phyloP scores from a whole-genome alignment of 2,329 filamentous ascomycete species.

The Ploettnerulaceae sp. region DNA sequence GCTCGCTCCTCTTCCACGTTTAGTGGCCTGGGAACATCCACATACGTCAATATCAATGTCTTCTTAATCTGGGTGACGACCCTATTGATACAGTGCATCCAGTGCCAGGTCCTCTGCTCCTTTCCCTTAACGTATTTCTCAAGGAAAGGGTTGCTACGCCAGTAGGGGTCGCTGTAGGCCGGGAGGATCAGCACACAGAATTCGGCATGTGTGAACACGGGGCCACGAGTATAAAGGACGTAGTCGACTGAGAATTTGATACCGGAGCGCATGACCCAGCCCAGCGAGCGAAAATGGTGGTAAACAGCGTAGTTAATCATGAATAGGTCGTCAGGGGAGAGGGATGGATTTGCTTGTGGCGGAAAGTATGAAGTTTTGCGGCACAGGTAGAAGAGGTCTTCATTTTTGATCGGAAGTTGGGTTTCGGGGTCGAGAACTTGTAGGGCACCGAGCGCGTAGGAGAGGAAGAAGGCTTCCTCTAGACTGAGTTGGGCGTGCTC shows the following conservation, averaged over 20 bases:
- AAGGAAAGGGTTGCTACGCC: conserved; percentile 49
- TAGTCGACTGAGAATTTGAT: conserved; percentile 95
- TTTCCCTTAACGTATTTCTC: conserved; percentile 48
- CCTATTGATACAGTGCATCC: conserved; percentile 84
- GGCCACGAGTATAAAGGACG: conserved; percentile 88
- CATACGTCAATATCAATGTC: conserved; percentile 82
- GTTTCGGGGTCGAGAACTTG: conserved; percentile 51
- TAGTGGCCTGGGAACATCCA: conserved; percentile 75
- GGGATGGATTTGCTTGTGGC: conserved; percentile 39
- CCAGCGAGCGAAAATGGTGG: conserved; percentile 91
- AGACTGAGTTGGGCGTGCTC: conserved; percentile 90
- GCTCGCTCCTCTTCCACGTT: conserved; percentile 41
- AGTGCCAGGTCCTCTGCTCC: conserved; percentile 62
- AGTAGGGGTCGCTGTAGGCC: conserved; percentile 70
- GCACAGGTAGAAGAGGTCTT: conserved; percentile 61
- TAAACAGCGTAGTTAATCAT: conserved; percentile 84
- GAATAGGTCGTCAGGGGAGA: conserved; percentile 77
- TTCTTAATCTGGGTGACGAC: conserved; percentile 89
- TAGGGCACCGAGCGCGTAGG: conserved; percentile 73
- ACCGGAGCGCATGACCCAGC: conserved; percentile 89
- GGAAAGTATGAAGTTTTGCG: conserved; percentile 68
- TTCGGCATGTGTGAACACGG: conserved; percentile 91
- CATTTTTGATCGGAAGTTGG: conserved; percentile 42
- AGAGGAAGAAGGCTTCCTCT: conserved; percentile 89
- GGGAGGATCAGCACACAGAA: conserved; percentile 84